Evolutionary conservation across 257 asterid genomes (phyloP).

Genomic region (Echites panduratus): DNA sequence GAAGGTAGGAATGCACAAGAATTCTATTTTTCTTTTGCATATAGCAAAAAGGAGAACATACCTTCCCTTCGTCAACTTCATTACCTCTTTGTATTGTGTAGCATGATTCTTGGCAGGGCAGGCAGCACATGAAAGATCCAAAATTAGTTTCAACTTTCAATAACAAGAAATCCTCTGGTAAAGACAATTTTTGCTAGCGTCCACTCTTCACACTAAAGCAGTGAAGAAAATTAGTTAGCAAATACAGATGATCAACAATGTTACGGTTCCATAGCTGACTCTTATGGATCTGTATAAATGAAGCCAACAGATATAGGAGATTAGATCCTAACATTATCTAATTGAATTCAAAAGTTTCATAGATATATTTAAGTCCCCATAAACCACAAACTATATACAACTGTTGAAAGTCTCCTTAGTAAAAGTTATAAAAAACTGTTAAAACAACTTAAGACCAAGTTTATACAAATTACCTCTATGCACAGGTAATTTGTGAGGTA

Average conservation of each 20-base stretch:
- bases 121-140: conserved; percentile 41
- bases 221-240: conserved; percentile 47
- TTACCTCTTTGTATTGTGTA: conserved; percentile 28
- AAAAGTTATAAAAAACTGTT: conserved; percentile 18
- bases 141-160: conserved; percentile 42
- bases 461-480: conserved; percentile 39
- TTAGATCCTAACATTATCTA: conserved; percentile 30
- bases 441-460: conserved; percentile 27
- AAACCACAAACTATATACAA: conserved; percentile 22
- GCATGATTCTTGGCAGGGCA: conserved; percentile 37
- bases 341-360: conserved; percentile 21
- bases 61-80: conserved; percentile 59
- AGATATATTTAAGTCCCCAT: conserved; percentile 11
- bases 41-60: conserved; percentile 30
- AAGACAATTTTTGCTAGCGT: conserved; percentile 51
- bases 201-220: conserved; percentile 55
- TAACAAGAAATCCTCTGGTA: conserved; percentile 51
- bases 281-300: conserved; percentile 37
- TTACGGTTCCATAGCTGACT: conserved; percentile 33
- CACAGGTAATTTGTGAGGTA: conserved; percentile 24
- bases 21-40: neutral
- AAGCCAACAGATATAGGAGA: conserved; percentile 28
- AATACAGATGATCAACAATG: conserved; percentile 31
- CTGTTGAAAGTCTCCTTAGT: conserved; percentile 9
- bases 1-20: conserved; percentile 10